These are phyloP conservation scores for Rubia peregrina DNA, from an alignment of 305 asterid genomes.

Conservation along the genomic window DNA sequence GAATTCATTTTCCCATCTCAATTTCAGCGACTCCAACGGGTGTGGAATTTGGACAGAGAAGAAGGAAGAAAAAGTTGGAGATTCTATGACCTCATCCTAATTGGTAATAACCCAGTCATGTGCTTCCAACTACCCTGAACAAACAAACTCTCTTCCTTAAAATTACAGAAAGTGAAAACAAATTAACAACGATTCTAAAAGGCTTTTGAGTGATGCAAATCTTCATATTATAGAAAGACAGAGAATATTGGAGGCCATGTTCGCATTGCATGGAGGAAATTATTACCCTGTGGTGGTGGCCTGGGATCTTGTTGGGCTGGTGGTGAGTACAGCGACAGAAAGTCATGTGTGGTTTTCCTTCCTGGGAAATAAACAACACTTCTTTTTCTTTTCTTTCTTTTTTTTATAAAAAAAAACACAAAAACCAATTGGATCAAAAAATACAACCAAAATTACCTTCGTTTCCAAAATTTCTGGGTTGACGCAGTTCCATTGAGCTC, in stretches of 20 bases:
- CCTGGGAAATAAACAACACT: constrained; percentile 29
- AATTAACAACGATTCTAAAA: background rate
- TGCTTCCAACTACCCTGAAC: background rate
- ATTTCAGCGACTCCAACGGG: background rate
- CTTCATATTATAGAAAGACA: background rate
- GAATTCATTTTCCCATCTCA: background rate
- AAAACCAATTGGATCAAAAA: constrained; percentile 3
- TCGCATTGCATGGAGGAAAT: constrained; percentile 26
- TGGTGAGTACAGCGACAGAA: constrained; percentile 77
- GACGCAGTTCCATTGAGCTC: constrained; percentile 66
- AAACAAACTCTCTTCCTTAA: background rate
- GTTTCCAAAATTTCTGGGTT: constrained; percentile 49
- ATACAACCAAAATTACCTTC: constrained; percentile 35
- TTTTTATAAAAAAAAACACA: background rate
- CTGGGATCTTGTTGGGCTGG: constrained; percentile 79
- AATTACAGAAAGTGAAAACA: no score
- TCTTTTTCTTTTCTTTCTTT: no score
- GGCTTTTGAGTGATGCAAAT: background rate
- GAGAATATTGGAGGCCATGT: background rate
- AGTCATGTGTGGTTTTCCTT: constrained; percentile 87
- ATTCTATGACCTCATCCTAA: constrained; percentile 11
- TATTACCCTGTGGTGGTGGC: constrained; percentile 30
- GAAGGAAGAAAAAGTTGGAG: constrained; percentile 4
- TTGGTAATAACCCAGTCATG: constrained; percentile 5
- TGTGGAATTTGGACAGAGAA: background rate